Base-by-base conservation (phyloP, 176 grass and related monocot genomes). In the Aegilops bicornis region DNA sequence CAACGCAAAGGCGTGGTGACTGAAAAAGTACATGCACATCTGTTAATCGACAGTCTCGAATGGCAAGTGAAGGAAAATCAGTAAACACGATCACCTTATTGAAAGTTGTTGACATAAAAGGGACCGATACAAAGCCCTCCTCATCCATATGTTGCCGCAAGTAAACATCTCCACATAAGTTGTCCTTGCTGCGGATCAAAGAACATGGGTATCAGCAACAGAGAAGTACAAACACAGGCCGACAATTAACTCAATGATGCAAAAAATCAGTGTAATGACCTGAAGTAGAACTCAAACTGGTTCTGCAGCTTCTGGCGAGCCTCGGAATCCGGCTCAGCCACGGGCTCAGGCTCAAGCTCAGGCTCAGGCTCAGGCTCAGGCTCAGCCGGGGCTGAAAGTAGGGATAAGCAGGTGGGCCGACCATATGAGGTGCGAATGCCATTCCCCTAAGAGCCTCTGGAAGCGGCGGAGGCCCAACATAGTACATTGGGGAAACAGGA, bases 281-380 rank as follows among this genome's bases (percentile, higher is more conserved):
- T 99, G 90, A 99, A 99, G 83, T 99, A 99, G 85, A 94, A 99
- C 75, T 99, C 90, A 71, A 99, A 94, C 87, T 99, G 97, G 24
- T 92, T 91, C 40, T 96, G 68, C 73, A 99, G 83, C 77, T 77
- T 89, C 30, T 79, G 84, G 31, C 81, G 66, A 27, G 81, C 39
- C 35, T 84, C 15, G 12, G 48, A 1, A 19, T 74, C 54, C 61
- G 36, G 29, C 16, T 89, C 13, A 4, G 70, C 22, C 8, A 10
- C 9, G 39, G 39, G 39, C 7, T 87, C 67, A 4, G 70, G 30
- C 7, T 87, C 67, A 4, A 62, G 50, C 25, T 45, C 24, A 10
- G 69, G 82, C 54, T 98, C 85, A 22, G 84, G 33, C 16, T 89
- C 9, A 10, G n/a, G 17, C 6, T 81, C 39, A 79, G 29, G 39